Percentiles rank a stretch among this genome's conserved stretches.
phyloP scores from a whole-genome alignment of 257 asterid species.

The Paraleonurus japonicus region DNA sequence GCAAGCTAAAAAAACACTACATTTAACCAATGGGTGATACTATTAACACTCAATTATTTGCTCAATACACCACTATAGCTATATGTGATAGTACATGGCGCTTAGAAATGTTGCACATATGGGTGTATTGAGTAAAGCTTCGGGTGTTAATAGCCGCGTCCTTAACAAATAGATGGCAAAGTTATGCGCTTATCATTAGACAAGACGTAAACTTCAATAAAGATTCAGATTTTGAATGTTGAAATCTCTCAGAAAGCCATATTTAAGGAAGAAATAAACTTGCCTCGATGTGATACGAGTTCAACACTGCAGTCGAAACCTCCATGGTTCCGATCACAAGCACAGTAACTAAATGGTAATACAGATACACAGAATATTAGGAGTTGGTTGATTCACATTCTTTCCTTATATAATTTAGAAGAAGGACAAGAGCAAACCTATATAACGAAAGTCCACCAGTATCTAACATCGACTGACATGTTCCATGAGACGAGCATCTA shows the following conservation, averaged over 20 bases:
- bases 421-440: constrained; percentile 48
- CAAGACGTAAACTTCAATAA: neutral
- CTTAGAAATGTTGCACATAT: no score
- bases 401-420: neutral
- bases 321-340: constrained; percentile 85
- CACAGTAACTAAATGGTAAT: constrained; percentile 61
- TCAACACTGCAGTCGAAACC: constrained; percentile 92
- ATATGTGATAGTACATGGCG: no score
- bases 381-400: neutral
- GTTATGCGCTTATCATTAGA: no score
- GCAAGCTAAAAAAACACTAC: neutral
- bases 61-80: no score
- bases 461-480: constrained; percentile 65
- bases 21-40: neutral
- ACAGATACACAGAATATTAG: constrained; percentile 11
- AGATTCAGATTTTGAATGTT: neutral
- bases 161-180: no score
- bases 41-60: no score
- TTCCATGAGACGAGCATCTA: constrained; percentile 81
- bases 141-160: no score
- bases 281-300: constrained; percentile 81
- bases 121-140: no score
- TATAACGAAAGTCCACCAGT: constrained; percentile 68
- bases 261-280: neutral
- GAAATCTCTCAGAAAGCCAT: neutral